Percentiles rank a stretch among this genome's conserved stretches.
These are phyloP conservation scores for Ophiostoma sp. DNA, from an alignment of 2,329 filamentous ascomycete genomes.

Conservation along the genomic window DNA sequence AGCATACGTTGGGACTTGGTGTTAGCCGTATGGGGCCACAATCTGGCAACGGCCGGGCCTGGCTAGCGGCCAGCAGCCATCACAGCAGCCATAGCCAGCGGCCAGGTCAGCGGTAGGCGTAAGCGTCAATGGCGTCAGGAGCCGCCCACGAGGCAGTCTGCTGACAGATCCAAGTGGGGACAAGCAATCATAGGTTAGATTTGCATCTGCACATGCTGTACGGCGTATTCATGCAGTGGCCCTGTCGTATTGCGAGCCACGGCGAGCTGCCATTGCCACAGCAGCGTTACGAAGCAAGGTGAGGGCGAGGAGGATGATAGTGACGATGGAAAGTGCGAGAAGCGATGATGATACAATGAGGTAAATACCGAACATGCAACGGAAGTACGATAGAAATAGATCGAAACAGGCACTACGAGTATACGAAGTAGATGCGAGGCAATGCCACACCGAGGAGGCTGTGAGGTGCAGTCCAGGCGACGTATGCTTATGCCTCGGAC, in stretches of 20 bases:
- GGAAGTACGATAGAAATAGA: not conserved
- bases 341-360: not conserved
- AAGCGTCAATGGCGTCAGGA: slow-evolving; percentile 1
- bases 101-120: not conserved
- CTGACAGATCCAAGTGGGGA: slow-evolving; percentile 13
- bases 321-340: not conserved
- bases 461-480: not conserved
- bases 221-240: not conserved
- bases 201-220: not conserved
- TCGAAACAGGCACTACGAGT: not conserved
- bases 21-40: not conserved
- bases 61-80: not conserved
- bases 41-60: slow-evolving; percentile 20
- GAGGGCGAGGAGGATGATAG: not conserved
- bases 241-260: not conserved
- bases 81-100: not conserved
- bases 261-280: slow-evolving; percentile 3
- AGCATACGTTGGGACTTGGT: not conserved
- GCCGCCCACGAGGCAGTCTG: slow-evolving; percentile 15
- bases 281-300: slow-evolving; percentile 1
- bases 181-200: not conserved
- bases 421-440: not conserved
- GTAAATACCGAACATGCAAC: not conserved
- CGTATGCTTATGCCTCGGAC: not conserved
- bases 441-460: not conserved